A percentile compares a stretch with the other conserved stretches of the same genome.
Conservation (phyloP, 208 protist species). For the Leishmania lainsoni region DNA sequence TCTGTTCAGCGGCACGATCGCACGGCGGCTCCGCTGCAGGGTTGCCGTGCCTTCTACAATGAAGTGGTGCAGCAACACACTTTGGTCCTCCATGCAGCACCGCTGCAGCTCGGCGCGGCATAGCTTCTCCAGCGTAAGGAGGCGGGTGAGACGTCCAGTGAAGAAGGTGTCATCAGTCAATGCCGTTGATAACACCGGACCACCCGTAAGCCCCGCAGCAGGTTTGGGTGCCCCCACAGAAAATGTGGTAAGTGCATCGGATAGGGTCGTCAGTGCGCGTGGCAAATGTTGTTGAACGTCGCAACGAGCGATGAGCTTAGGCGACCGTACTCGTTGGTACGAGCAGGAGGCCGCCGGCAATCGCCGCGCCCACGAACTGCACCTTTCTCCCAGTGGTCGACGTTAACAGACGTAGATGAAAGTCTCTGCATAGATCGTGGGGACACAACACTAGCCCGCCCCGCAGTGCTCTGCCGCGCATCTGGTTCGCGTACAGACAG, state of each 20-base stretch:
- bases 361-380: slow-evolving; percentile 1
- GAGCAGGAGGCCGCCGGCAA: background rate
- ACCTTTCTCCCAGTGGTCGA: background rate
- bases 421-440: background rate
- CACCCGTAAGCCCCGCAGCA: background rate
- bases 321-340: background rate
- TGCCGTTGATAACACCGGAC: background rate
- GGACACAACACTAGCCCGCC: background rate
- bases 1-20: background rate
- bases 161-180: slow-evolving; percentile 7
- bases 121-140: slow-evolving; percentile 32
- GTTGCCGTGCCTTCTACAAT: slow-evolving; percentile 34
- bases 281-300: background rate
- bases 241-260: background rate
- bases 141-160: slow-evolving; percentile 18
- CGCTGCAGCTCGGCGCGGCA: slow-evolving; percentile 36
- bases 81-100: slow-evolving; percentile 37
- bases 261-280: background rate
- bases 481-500: background rate
- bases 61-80: slow-evolving; percentile 33
- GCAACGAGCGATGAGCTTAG: background rate
- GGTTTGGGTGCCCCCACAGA: background rate
- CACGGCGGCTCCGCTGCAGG: slow-evolving; percentile 12
- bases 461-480: background rate
- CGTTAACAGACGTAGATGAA: background rate